Evolutionary conservation across 164 flowering plant genomes (phyloP).

Genomic region (Berberis vulgaris): DNA sequence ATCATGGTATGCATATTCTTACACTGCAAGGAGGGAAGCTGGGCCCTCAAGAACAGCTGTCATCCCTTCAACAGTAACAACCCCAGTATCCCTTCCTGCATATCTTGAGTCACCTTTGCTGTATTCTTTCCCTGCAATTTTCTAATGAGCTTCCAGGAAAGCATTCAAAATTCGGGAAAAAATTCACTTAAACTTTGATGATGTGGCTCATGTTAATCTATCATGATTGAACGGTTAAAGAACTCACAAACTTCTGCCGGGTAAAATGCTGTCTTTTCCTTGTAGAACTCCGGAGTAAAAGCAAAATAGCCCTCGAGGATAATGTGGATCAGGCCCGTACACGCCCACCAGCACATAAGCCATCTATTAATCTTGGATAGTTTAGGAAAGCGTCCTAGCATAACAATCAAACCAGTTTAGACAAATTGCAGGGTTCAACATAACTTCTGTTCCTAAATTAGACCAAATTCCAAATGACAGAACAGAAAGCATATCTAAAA

Average conservation of each 20-base stretch:
- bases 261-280: conserved; percentile 53
- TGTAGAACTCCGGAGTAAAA: conserved; percentile 81
- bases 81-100: conserved; percentile 62
- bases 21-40: conserved; percentile 71
- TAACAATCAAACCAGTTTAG: neutral
- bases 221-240: neutral
- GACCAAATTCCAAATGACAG: neutral
- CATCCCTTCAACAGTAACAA: conserved; percentile 78
- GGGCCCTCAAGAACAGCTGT: conserved; percentile 92
- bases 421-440: neutral
- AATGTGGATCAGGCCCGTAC: conserved; percentile 86
- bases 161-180: neutral
- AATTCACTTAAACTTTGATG: neutral
- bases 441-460: neutral
- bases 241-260: conserved; percentile 91
- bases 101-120: conserved; percentile 99
- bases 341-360: conserved; percentile 97
- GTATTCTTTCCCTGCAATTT: conserved; percentile 89
- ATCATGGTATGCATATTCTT: conserved; percentile 18
- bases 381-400: conserved; percentile 37
- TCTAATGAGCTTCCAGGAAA: neutral
- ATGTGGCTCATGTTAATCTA: conserved; percentile 1
- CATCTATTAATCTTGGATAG: conserved; percentile 45
- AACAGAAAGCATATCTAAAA: too few species aligned
- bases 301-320: conserved; percentile 83